phyloP scores from a whole-genome alignment of 23 red algal genomes.

The Chondrus crispus region DNA sequence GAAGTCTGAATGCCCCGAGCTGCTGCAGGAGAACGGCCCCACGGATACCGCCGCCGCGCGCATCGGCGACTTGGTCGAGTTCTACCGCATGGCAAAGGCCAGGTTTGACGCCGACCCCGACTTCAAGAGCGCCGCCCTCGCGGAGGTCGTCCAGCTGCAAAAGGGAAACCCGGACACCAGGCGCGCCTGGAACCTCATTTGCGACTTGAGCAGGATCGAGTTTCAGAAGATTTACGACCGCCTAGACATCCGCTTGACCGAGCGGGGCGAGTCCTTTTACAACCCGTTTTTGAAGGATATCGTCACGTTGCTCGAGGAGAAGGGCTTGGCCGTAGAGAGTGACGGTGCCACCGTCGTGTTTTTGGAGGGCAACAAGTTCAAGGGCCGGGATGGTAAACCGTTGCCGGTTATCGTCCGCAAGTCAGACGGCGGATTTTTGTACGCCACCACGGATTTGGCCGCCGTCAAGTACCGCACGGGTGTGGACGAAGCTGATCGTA shows the following conservation, averaged over 20 bases:
- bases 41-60: slow-evolving; percentile 41
- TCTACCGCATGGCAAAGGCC: slow-evolving; percentile 89
- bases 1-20: slow-evolving; percentile 72
- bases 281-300: slow-evolving; percentile 84
- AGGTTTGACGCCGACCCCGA: slow-evolving; percentile 90
- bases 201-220: slow-evolving; percentile 83
- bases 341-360: slow-evolving; percentile 91
- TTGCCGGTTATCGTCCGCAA: slow-evolving; percentile 95
- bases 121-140: slow-evolving; percentile 81
- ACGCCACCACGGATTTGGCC: slow-evolving; percentile 97
- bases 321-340: slow-evolving; percentile 73
- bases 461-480: slow-evolving; percentile 84
- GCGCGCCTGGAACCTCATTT: slow-evolving; percentile 87
- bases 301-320: slow-evolving; percentile 48
- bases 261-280: slow-evolving; percentile 97
- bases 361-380: slow-evolving; percentile 83
- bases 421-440: slow-evolving; percentile 91
- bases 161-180: slow-evolving; percentile 76
- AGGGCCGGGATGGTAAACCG: slow-evolving; percentile 74
- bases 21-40: slow-evolving; percentile 35
- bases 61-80: slow-evolving; percentile 95
- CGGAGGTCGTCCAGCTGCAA: slow-evolving; percentile 90
- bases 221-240: slow-evolving; percentile 96
- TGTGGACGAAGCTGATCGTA: slow-evolving; percentile 83
- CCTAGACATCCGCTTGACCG: slow-evolving; percentile 73